Percentiles rank a stretch among this genome's conserved stretches.
phyloP scores from a whole-genome alignment of 192 early-diverging fungal species.

The Backusella mclennaniae region DNA sequence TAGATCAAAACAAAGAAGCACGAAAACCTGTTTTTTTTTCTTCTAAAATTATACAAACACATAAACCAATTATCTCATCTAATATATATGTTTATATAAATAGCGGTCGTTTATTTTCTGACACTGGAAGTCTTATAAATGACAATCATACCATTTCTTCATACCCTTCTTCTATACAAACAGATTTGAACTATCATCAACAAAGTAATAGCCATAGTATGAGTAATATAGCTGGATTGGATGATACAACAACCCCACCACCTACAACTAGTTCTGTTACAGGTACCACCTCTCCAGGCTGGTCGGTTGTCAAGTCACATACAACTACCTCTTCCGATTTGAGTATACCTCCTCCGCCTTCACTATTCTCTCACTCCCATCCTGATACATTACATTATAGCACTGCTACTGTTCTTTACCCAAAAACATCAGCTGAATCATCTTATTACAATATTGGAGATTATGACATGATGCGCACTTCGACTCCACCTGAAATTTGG shows the following conservation, averaged over 20 bases:
- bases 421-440: neutral
- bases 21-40: neutral
- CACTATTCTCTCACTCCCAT: neutral
- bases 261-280: neutral
- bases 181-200: neutral
- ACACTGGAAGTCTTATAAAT: neutral
- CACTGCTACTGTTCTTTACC: neutral
- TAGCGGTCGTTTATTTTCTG: neutral
- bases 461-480: neutral
- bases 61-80: neutral
- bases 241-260: neutral
- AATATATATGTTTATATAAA: neutral
- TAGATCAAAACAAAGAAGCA: neutral
- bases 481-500: neutral
- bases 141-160: neutral
- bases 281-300: neutral
- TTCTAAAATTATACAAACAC: conserved; percentile 4
- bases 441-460: neutral
- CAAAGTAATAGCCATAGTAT: neutral
- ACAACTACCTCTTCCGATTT: neutral
- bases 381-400: neutral
- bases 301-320: conserved; percentile 1
- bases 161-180: neutral
- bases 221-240: neutral
- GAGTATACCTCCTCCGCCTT: neutral